Percentiles rank a stretch among this genome's conserved stretches.
phyloP scores from a whole-genome alignment of 2,329 filamentous ascomycete species.

The Colletotrichum australisinense region DNA sequence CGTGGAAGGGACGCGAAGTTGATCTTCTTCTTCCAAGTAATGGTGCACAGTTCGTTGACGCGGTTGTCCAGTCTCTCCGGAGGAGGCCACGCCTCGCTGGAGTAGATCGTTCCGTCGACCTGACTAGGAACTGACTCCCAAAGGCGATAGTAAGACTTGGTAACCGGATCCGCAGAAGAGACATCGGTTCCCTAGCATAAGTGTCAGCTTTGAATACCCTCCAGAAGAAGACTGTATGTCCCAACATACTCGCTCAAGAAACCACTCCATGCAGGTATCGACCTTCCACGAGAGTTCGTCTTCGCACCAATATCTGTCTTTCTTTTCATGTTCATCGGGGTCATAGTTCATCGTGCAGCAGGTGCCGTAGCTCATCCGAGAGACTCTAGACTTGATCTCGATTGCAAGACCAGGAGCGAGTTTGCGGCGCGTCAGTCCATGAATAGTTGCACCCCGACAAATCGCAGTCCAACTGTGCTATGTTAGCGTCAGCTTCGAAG shows the following conservation, averaged over 20 bases:
- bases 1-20: slow-evolving; percentile 21
- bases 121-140: neutral
- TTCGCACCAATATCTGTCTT: slow-evolving; percentile 36
- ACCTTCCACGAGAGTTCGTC: slow-evolving; percentile 2
- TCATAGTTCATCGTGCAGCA: neutral
- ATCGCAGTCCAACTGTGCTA: slow-evolving; percentile 47
- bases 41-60: slow-evolving; percentile 35
- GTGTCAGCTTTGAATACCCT: no score
- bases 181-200: slow-evolving; percentile 2
- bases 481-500: neutral
- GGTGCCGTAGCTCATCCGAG: slow-evolving; percentile 44
- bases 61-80: rapidly evolving
- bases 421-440: slow-evolving; percentile 33
- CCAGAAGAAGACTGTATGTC: neutral
- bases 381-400: slow-evolving; percentile 37
- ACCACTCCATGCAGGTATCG: slow-evolving; percentile 43
- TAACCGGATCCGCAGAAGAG: neutral
- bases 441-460: slow-evolving; percentile 47
- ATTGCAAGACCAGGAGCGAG: neutral
- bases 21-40: slow-evolving; percentile 37
- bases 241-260: slow-evolving; percentile 39
- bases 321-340: neutral
- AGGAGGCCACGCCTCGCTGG: neutral
- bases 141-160: rapidly evolving
- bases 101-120: slow-evolving; percentile 27